A percentile compares a stretch with the other conserved stretches of the same genome.
Conservation (phyloP, 108 stramenopile genomes). For the Poteriospumella lacustris region DNA sequence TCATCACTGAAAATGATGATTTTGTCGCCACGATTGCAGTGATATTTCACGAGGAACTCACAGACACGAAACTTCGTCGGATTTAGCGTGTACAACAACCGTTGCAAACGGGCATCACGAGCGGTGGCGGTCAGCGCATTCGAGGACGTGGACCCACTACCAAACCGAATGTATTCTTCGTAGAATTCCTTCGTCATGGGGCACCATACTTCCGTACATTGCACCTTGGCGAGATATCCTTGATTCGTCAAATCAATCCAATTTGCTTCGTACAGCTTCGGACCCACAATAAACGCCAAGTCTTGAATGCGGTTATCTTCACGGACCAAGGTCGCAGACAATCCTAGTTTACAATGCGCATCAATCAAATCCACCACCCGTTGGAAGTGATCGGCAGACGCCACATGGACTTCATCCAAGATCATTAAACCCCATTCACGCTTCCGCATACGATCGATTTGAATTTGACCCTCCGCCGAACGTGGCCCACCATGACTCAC, state of each 20-base stretch:
- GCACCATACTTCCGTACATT: conserved; percentile 95
- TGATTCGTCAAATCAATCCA: conserved; percentile 95
- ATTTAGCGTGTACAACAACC: conserved; percentile 93
- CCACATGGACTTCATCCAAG: conserved; percentile 96
- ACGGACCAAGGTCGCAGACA: conserved; percentile 95
- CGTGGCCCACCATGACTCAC: conserved; percentile 78
- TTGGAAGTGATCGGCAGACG: conserved; percentile 88
- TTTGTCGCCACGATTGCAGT: conserved; percentile 88
- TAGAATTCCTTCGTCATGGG: conserved; percentile 96
- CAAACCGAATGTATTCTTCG: conserved; percentile 28
- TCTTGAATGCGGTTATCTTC: conserved; percentile 96
- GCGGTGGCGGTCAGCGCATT: no score
- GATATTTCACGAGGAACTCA: conserved; percentile 82
- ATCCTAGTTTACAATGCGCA: conserved; percentile 92
- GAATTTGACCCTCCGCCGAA: conserved; percentile 70
- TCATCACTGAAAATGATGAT: conserved; percentile 95
- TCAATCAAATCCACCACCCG: conserved; percentile 74
- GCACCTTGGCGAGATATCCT: conserved; percentile 96
- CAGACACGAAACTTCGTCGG: conserved; percentile 85
- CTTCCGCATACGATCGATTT: conserved; percentile 76
- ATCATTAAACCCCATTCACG: conserved; percentile 97
- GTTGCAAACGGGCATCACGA: conserved; percentile 76
- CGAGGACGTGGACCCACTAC: conserved; percentile 8
- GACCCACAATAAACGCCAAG: conserved; percentile 93
- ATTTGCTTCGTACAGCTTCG: conserved; percentile 99